Evolutionary conservation across 192 early-diverging fungal species (phyloP).

Genomic region (Backusella westeae): DNA sequence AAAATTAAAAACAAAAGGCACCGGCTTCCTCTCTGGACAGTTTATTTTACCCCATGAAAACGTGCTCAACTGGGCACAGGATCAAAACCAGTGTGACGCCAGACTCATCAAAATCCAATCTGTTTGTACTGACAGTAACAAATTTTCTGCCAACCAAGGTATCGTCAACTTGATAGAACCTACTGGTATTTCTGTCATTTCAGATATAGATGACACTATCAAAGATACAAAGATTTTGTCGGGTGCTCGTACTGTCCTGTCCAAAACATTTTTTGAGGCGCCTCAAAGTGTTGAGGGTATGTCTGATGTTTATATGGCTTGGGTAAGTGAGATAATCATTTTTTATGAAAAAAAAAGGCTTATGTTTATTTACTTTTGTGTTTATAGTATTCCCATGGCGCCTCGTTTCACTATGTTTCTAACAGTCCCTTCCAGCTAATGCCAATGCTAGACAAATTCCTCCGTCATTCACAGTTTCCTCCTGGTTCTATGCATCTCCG

Average conservation of each 20-base stretch:
- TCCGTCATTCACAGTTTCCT: slow-evolving; percentile 66
- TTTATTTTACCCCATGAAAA: background rate
- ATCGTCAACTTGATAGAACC: background rate
- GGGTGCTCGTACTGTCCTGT: slow-evolving; percentile 62
- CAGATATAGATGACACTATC: slow-evolving; percentile 42
- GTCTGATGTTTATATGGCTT: slow-evolving; percentile 45
- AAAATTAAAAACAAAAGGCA: background rate
- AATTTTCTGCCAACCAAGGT: background rate
- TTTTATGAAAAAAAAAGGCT: background rate
- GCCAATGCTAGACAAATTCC: slow-evolving; percentile 63
- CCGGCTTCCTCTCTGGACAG: background rate
- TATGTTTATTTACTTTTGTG: background rate
- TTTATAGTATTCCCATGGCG: slow-evolving; percentile 54
- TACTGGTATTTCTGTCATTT: background rate
- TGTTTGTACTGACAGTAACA: background rate
- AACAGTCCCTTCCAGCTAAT: slow-evolving; percentile 84
- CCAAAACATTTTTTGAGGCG: slow-evolving; percentile 64
- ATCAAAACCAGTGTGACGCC: slow-evolving; percentile 12
- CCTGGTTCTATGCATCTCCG: slow-evolving; percentile 69
- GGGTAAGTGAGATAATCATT: slow-evolving; percentile 28
- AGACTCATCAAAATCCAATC: slow-evolving; percentile 1
- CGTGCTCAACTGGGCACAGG: slow-evolving; percentile 7
- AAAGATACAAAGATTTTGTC: slow-evolving; percentile 74
- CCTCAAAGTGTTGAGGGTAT: slow-evolving; percentile 40
- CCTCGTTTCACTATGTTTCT: slow-evolving; percentile 83